Conservation (phyloP, 352 stramenopile species). For the Globisporangium uncinulatum region DNA sequence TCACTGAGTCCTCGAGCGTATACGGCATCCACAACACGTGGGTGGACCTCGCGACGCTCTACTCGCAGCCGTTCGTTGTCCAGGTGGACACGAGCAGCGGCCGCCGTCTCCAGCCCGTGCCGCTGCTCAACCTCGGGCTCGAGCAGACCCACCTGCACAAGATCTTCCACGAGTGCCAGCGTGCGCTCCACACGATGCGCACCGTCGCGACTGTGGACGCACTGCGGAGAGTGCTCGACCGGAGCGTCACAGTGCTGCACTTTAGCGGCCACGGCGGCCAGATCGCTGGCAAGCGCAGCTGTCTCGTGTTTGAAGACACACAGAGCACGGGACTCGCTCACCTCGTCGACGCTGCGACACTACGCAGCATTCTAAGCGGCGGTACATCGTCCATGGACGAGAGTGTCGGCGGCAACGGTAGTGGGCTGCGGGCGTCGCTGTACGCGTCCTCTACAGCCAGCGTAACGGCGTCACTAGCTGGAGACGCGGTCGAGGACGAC, state of each 20-base stretch:
- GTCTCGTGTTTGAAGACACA: slow-evolving; percentile 74
- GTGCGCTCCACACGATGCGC: slow-evolving; percentile 71
- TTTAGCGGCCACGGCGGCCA: slow-evolving; percentile 74
- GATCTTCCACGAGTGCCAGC: slow-evolving; percentile 73
- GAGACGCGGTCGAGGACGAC: slow-evolving; percentile 3
- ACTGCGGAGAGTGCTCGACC: slow-evolving; percentile 71
- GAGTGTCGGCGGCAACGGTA: not conserved
- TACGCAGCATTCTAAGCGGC: slow-evolving; percentile 49
- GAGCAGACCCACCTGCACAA: slow-evolving; percentile 65
- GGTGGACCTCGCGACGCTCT: slow-evolving; percentile 72
- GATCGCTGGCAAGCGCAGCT: slow-evolving; percentile 58
- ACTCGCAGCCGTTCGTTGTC: slow-evolving; percentile 69
- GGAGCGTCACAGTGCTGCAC: slow-evolving; percentile 67
- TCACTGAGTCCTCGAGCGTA: slow-evolving; percentile 65
- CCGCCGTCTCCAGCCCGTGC: slow-evolving; percentile 50
- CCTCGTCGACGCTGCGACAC: slow-evolving; percentile 53
- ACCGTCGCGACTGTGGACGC: slow-evolving; percentile 64
- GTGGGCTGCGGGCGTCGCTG: not conserved
- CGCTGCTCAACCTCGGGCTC: slow-evolving; percentile 57
- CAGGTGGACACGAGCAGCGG: slow-evolving; percentile 15
- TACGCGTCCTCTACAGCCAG: too few species aligned
- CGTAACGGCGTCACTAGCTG: too few species aligned
- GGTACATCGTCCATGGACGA: slow-evolving; percentile 14
- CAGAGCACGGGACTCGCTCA: slow-evolving; percentile 59
- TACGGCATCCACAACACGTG: slow-evolving; percentile 77